Percentiles rank a stretch among this genome's conserved stretches.
These are phyloP conservation scores for Pyrenochaeta sp. DNA, from an alignment of 2,329 filamentous ascomycete species.

Conservation along the genomic window DNA sequence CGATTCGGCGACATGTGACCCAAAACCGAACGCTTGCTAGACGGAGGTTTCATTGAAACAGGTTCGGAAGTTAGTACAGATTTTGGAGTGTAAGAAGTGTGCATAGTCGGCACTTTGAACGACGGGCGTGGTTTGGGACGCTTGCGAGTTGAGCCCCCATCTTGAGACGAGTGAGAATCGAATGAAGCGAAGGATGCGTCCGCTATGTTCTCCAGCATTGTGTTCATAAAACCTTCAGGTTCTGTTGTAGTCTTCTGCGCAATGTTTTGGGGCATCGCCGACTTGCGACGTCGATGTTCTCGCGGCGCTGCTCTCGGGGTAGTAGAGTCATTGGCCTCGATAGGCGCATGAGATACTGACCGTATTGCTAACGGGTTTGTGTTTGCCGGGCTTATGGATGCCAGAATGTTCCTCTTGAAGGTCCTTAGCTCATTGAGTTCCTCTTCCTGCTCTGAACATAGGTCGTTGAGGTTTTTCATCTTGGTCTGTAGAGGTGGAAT, in stretches of 20 bases:
- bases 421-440: conserved; percentile 39
- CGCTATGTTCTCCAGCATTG: conserved; percentile 24
- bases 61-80: conserved; percentile 17
- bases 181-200: conserved; percentile 37
- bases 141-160: conserved; percentile 52
- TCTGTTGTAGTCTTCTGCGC: conserved; percentile 1
- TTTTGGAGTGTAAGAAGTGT: conserved; percentile 37
- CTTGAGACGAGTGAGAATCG: conserved; percentile 22
- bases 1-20: conserved; percentile 46
- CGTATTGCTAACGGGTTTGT: conserved; percentile 19
- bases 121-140: conserved; percentile 47
- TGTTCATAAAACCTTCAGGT: conserved; percentile 15
- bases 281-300: conserved; percentile 37
- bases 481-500: conserved; percentile 29
- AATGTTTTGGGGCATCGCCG: conserved; percentile 19
- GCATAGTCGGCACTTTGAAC: conserved; percentile 41
- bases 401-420: conserved; percentile 34
- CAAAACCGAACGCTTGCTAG: conserved; percentile 39
- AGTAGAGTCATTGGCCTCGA: conserved; percentile 13
- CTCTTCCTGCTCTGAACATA: conserved; percentile 39
- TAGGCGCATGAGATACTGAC: conserved; percentile 18
- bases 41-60: conserved; percentile 24
- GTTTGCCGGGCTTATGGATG: conserved; percentile 32
- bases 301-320: conserved; percentile 20
- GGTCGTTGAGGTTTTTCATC: conserved; percentile 35